A percentile compares a stretch with the other conserved stretches of the same genome.
Conservation (phyloP, 2,329 filamentous ascomycete genomes). For the Botrytis deweyae region DNA sequence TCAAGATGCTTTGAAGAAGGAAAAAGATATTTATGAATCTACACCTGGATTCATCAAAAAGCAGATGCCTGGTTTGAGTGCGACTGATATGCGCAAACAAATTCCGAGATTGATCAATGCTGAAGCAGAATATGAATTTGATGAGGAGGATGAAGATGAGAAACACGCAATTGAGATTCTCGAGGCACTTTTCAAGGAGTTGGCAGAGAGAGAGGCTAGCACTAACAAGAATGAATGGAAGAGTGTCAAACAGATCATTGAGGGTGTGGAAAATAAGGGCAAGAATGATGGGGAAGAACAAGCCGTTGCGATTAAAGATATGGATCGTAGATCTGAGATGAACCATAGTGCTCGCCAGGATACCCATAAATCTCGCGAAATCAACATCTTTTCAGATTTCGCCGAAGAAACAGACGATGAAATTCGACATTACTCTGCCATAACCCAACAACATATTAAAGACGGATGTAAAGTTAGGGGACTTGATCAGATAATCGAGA, state of each 20-base stretch:
- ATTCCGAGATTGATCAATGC: neutral
- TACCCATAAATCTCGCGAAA: neutral
- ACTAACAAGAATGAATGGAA: neutral
- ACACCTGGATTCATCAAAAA: neutral
- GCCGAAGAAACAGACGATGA: neutral
- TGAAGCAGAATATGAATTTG: neutral
- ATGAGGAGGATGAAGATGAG: neutral
- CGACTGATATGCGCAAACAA: neutral
- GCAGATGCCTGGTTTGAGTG: neutral
- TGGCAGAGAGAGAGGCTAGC: neutral
- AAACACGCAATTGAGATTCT: neutral
- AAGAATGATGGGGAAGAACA: neutral
- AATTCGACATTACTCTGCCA: neutral
- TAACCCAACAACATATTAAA: neutral
- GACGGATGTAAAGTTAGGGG: neutral
- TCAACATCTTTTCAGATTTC: neutral
- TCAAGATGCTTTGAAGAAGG: neutral
- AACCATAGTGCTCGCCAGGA: accelerated
- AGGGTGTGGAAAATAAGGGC: neutral
- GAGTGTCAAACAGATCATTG: neutral
- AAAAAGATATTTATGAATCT: neutral
- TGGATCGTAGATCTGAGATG: neutral
- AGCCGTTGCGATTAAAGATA: neutral
- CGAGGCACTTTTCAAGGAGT: neutral
- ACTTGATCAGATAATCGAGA: neutral